Evolutionary conservation across 441 rosid genomes (phyloP).

Genomic region (Omphalea diandra): DNA sequence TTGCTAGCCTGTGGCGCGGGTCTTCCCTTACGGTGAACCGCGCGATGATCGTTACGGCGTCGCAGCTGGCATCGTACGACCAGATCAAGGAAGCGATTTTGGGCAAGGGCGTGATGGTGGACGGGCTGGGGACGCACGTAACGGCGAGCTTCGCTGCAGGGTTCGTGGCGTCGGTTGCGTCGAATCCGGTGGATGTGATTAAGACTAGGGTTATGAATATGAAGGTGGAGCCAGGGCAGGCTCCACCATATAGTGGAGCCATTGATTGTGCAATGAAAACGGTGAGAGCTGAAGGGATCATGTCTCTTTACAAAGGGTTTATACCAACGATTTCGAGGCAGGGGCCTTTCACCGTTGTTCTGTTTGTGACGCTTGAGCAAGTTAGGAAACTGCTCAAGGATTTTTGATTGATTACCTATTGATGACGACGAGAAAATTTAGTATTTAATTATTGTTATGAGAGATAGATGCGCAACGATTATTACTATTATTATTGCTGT

Average conservation of each 20-base stretch:
- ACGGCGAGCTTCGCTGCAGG: conserved; percentile 78
- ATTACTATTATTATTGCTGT: too few relatives aligned
- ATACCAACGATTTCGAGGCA: conserved; percentile 76
- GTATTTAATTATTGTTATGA: too few relatives aligned
- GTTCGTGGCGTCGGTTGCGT: conserved; percentile 73
- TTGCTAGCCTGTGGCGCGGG: conserved; percentile 71
- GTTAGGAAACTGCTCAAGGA: conserved; percentile 61
- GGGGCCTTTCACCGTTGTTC: conserved; percentile 77
- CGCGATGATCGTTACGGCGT: conserved; percentile 83
- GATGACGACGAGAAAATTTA: conserved; percentile 24
- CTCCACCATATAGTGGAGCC: conserved; percentile 66
- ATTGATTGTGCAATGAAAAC: conserved; percentile 77
- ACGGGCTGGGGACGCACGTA: conserved; percentile 77
- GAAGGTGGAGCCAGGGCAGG: conserved; percentile 59
- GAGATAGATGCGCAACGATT: too few relatives aligned
- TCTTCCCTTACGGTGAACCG: conserved; percentile 79
- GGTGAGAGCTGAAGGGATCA: conserved; percentile 58
- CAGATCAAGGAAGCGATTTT: conserved; percentile 67
- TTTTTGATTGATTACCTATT: conserved; percentile 31
- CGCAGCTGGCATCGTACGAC: conserved; percentile 80
- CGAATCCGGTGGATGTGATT: conserved; percentile 85
- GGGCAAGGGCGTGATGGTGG: conserved; percentile 46
- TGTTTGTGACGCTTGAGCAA: conserved; percentile 82
- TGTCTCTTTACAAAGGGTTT: conserved; percentile 76
- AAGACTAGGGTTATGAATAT: conserved; percentile 89